Conservation (phyloP, 345 rosid species). For the Trapa bicornis region DNA sequence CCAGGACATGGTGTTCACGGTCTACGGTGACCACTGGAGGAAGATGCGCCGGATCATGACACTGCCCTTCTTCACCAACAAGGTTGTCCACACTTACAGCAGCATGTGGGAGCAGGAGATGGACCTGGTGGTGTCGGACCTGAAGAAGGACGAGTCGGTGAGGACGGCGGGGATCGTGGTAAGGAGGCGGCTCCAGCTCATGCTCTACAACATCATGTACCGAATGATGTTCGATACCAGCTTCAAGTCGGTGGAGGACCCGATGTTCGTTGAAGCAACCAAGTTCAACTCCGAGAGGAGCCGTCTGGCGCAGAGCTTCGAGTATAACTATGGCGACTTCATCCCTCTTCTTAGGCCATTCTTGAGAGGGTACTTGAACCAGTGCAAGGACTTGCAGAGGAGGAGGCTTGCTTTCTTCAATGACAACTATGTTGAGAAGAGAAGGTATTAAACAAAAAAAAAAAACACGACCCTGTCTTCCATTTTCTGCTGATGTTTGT, state of each 20-base stretch:
- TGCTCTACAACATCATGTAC: conserved; percentile 56
- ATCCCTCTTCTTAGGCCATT: conserved; percentile 57
- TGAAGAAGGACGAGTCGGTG: conserved; percentile 18
- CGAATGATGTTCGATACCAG: conserved; percentile 53
- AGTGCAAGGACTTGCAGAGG: conserved; percentile 44
- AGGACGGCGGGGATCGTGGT: conserved; percentile 28
- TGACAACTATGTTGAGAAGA: conserved; percentile 27
- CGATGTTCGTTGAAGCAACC: conserved; percentile 41
- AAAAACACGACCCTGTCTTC: too few relatives aligned
- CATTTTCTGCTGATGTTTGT: too few relatives aligned
- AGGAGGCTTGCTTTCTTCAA: conserved; percentile 49
- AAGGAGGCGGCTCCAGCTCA: conserved; percentile 40
- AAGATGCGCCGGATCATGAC: conserved; percentile 62
- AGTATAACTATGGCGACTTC: conserved; percentile 56
- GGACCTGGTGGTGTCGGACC: conserved; percentile 36
- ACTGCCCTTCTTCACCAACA: conserved; percentile 52
- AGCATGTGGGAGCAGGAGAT: conserved; percentile 50
- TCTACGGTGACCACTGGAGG: conserved; percentile 55
- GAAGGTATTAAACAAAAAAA: conserved; percentile 18
- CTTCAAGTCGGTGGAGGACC: conserved; percentile 36
- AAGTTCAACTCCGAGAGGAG: conserved; percentile 47
- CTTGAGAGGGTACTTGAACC: conserved; percentile 43
- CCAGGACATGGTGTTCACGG: conserved; percentile 62
- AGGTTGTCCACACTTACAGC: conserved; percentile 37
- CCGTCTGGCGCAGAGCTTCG: conserved; percentile 50